Percentiles rank a stretch among this genome's conserved stretches.
Conservation (phyloP, 2,329 filamentous ascomycete species). For the Graphium sp. region DNA sequence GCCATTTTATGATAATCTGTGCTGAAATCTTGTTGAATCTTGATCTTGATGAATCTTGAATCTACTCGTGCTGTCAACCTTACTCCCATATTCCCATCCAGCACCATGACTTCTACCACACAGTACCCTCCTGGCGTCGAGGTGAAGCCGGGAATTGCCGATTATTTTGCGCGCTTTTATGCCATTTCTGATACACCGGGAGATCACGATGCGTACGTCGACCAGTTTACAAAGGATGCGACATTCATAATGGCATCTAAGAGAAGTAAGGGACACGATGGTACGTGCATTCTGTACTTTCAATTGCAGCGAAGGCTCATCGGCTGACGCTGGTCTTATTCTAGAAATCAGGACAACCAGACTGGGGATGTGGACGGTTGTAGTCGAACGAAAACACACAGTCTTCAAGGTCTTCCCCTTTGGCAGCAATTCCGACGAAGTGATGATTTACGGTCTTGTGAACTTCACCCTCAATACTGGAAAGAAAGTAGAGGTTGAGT, state of each 20-base stretch:
- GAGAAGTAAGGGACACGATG: constrained; percentile 8
- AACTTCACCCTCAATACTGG: constrained; percentile 11
- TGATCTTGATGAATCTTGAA: no score
- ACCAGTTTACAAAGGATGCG: constrained; percentile 12
- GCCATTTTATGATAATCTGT: no score
- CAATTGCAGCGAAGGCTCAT: neutral
- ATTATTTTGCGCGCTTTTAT: constrained; percentile 14
- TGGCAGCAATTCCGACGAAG: constrained; percentile 10
- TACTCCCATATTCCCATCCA: no score
- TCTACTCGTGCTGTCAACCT: no score
- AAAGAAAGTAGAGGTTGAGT: constrained; percentile 21
- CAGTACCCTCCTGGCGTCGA: neutral
- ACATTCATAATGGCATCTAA: constrained; percentile 14
- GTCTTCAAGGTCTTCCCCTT: constrained; percentile 14
- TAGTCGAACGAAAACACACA: constrained; percentile 12
- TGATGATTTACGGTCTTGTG: constrained; percentile 16
- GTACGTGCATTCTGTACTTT: constrained; percentile 6
- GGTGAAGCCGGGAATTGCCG: constrained; percentile 8
- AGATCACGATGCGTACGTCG: constrained; percentile 13
- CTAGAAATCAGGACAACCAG: constrained; percentile 12
- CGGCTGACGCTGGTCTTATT: constrained; percentile 3
- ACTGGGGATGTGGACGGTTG: constrained; percentile 14
- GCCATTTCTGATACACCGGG: constrained; percentile 13
- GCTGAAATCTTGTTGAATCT: no score
- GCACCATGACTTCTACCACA: no score